These are phyloP conservation scores for Tilletia horrida DNA, from an alignment of 1,284 basidiomycete species.

Conservation along the genomic window DNA sequence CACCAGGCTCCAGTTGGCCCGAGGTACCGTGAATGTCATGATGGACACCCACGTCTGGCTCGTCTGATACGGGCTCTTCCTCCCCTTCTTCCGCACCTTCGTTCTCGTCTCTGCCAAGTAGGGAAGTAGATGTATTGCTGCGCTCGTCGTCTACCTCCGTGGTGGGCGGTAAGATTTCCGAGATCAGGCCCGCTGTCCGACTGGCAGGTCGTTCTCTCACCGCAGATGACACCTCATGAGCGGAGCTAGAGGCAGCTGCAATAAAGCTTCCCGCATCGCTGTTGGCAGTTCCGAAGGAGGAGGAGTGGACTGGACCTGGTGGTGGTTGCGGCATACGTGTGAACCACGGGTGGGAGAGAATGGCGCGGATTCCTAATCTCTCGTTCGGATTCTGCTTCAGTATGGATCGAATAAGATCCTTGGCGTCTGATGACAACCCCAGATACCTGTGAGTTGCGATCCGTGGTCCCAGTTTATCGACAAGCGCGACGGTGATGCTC, in stretches of 20 bases:
- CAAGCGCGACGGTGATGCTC: conserved; percentile 26
- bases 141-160: conserved; percentile 18
- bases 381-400: conserved; percentile 74
- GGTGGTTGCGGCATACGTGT: conserved; percentile 22
- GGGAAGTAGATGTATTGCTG: conserved; percentile 52
- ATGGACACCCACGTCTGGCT: background rate
- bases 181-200: background rate
- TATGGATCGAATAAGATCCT: conserved; percentile 72
- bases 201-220: conserved; percentile 5
- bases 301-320: background rate
- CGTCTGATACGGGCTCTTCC: background rate
- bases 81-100: background rate
- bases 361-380: conserved; percentile 76
- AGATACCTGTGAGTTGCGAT: background rate
- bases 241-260: background rate
- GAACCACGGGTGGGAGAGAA: conserved; percentile 89
- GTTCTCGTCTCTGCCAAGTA: conserved; percentile 32
- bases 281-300: background rate
- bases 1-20: background rate
- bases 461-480: background rate
- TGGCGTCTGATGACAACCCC: conserved; percentile 65
- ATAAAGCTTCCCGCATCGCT: conserved; percentile 9
- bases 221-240: too few species aligned
- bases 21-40: background rate
- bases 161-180: conserved; percentile 1